Evolutionary conservation across 2,329 filamentous ascomycete species (phyloP).

Genomic region (Albophoma yamanashiensis): DNA sequence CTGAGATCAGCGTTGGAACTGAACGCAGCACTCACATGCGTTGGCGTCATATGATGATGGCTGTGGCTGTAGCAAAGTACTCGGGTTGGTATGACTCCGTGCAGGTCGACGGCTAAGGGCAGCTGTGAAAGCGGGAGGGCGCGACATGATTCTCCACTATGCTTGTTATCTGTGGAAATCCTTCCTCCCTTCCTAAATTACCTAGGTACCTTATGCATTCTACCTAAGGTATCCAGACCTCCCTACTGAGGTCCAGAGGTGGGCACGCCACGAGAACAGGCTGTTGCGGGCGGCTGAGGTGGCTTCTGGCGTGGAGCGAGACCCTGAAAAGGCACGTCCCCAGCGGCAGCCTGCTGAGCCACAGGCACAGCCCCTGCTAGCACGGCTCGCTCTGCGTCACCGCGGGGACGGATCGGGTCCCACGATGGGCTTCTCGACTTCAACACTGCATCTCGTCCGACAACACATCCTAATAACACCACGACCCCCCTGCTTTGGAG

Average conservation of each 20-base stretch:
- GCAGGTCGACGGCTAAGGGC: background rate
- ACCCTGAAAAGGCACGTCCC: background rate
- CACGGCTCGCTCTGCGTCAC: constrained; percentile 10
- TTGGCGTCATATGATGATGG: background rate
- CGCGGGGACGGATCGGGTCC: constrained; percentile 8
- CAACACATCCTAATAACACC: background rate
- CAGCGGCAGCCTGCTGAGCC: background rate
- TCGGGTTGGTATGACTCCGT: background rate
- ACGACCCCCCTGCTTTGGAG: background rate
- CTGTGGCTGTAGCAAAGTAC: background rate
- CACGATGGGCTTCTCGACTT: background rate
- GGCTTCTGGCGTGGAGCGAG: background rate
- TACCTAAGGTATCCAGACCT: no score
- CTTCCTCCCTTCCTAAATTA: no score
- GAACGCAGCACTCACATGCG: background rate
- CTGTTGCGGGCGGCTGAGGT: background rate
- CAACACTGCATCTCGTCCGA: background rate
- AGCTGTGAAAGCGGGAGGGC: background rate
- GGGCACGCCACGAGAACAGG: no score
- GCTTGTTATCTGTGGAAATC: no score
- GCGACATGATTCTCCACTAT: no score
- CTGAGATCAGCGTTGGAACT: background rate
- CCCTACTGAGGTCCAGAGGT: background rate
- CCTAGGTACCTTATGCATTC: no score
- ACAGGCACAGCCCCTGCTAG: background rate